These are phyloP conservation scores for Colletotrichum caudatum DNA, from an alignment of 2,329 filamentous ascomycete genomes.

Conservation along the genomic window DNA sequence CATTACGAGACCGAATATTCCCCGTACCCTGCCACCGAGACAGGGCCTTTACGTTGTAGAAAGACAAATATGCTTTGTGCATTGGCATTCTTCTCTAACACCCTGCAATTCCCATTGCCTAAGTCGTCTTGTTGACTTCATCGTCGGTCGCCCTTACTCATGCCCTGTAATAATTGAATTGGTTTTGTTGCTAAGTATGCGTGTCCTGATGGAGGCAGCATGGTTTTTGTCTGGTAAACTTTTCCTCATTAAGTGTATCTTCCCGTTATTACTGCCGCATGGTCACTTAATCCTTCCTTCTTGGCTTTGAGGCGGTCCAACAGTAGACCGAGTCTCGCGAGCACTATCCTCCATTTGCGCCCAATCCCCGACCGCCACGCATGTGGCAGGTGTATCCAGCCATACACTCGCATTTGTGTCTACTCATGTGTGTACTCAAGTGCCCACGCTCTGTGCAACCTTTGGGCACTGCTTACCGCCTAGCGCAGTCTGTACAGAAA, in stretches of 20 bases:
- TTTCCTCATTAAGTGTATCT: background rate
- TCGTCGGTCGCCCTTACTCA: background rate
- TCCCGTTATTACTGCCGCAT: background rate
- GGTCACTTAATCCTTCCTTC: background rate
- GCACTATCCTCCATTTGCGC: conserved; percentile 3
- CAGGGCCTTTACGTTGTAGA: background rate
- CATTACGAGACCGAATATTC: conserved; percentile 28
- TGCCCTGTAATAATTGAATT: background rate
- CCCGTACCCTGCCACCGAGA: conserved; percentile 19
- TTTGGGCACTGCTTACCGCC: background rate
- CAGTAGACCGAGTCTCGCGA: background rate
- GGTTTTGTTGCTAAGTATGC: background rate
- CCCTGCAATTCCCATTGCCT: background rate
- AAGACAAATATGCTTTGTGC: conserved; percentile 12
- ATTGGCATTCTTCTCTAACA: conserved; percentile 1
- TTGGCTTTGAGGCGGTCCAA: background rate
- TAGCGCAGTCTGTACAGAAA: conserved; percentile 12
- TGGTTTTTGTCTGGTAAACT: background rate
- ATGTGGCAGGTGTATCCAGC: conserved; percentile 2
- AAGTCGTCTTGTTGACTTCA: background rate
- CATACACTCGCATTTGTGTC: background rate
- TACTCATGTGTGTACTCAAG: background rate
- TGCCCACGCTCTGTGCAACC: background rate
- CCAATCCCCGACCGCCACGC: conserved; percentile 19
- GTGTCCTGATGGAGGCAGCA: background rate